phyloP scores from a whole-genome alignment of 2,329 filamentous ascomycete genomes.

The Phyllachora maydis region DNA sequence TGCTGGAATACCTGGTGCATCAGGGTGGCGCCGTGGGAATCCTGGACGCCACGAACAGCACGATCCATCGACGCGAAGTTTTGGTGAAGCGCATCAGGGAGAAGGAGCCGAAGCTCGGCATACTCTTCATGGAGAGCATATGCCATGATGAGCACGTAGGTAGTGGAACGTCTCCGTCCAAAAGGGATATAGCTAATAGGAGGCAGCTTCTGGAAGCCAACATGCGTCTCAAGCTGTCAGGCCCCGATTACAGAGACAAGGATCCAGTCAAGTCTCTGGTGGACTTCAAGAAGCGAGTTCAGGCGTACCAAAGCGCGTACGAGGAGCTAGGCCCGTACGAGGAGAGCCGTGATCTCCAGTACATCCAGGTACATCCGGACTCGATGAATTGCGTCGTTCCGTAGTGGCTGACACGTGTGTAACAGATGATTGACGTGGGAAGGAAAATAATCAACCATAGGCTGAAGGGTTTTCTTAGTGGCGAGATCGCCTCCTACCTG shows the following conservation, averaged over 20 bases:
- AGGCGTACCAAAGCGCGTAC: slow-evolving; percentile 86
- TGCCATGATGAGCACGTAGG: slow-evolving; percentile 57
- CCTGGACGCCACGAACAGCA: slow-evolving; percentile 94
- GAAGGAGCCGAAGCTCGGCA: slow-evolving; percentile 70
- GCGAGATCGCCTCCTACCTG: slow-evolving; percentile 82
- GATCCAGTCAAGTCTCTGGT: slow-evolving; percentile 67
- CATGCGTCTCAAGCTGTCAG: slow-evolving; percentile 90
- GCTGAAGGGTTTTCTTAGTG: slow-evolving; percentile 77
- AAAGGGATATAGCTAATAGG: too few species aligned
- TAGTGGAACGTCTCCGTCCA: too few species aligned
- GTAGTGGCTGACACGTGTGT: slow-evolving; percentile 9
- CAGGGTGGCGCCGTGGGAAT: slow-evolving; percentile 81
- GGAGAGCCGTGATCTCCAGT: slow-evolving; percentile 77
- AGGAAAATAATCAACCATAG: slow-evolving; percentile 84
- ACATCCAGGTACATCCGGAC: slow-evolving; percentile 50
- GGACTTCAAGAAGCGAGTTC: slow-evolving; percentile 85
- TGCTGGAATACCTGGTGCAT: slow-evolving; percentile 72
- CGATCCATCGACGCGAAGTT: slow-evolving; percentile 61
- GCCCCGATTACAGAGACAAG: slow-evolving; percentile 88
- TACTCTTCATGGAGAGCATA: slow-evolving; percentile 88
- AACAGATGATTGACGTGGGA: slow-evolving; percentile 83
- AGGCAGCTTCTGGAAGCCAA: slow-evolving; percentile 68
- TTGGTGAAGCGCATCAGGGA: slow-evolving; percentile 68
- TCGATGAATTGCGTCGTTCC: background rate
- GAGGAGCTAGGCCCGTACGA: slow-evolving; percentile 79